A percentile compares a stretch with the other conserved stretches of the same genome.
Evolutionary conservation across 1,284 basidiomycete species (phyloP).

Genomic region (Naganishia liquefaciens): DNA sequence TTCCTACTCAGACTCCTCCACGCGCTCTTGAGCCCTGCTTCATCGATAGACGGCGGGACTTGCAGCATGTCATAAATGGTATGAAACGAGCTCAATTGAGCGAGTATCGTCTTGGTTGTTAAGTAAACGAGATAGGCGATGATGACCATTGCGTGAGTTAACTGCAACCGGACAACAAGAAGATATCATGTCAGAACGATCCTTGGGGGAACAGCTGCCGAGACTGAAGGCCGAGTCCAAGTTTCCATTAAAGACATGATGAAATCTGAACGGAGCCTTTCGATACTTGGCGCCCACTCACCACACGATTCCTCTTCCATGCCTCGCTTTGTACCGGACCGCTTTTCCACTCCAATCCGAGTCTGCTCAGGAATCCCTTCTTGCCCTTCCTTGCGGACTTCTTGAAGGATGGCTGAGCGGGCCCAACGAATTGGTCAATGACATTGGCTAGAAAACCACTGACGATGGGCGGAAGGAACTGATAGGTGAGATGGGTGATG

Average conservation of each 20-base stretch:
- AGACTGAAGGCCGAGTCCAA: neutral
- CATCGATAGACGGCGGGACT: neutral
- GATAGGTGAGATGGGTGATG: constrained; percentile 19
- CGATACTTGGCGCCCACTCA: neutral
- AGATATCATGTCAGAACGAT: neutral
- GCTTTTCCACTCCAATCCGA: constrained; percentile 9
- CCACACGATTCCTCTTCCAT: constrained; percentile 17
- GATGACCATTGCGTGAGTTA: constrained; percentile 10
- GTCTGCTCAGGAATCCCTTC: neutral
- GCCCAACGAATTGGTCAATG: constrained; percentile 1
- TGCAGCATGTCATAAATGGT: constrained; percentile 9
- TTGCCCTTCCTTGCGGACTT: neutral
- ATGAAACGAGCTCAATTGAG: neutral
- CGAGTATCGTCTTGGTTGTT: neutral
- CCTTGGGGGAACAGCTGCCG: too few relatives aligned
- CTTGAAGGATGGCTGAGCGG: neutral
- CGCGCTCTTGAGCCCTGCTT: constrained; percentile 15
- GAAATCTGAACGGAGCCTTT: neutral
- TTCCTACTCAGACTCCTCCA: constrained; percentile 13
- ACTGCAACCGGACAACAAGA: neutral
- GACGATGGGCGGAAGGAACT: constrained; percentile 23
- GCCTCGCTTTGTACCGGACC: constrained; percentile 8
- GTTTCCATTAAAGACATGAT: too few relatives aligned
- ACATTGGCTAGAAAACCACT: neutral
- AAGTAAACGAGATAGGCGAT: constrained; percentile 23